Base-by-base conservation (phyloP, 2,329 filamentous ascomycete species). In the Xylaria sp. region DNA sequence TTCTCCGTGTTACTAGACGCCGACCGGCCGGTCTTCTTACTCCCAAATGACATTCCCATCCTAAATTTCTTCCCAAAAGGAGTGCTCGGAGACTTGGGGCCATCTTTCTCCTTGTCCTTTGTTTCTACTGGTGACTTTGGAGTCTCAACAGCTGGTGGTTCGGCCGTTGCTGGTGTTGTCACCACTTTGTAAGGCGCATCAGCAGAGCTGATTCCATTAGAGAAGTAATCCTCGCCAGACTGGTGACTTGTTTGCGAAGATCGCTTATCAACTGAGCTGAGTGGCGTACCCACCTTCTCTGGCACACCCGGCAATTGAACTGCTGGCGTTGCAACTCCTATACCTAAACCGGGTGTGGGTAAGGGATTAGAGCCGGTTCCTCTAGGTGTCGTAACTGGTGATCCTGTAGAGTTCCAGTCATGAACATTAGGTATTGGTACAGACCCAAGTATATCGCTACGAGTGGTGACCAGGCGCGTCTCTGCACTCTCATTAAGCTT, bases 151-250 rank as follows among this genome's bases (percentile, higher is more conserved):
- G 82, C 75, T 54, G 79, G 74, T 65, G 84, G 82, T 9, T 81
- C 81, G 0, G 81, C 78, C 0, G 84, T 80, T 57, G 82, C 82
- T 1, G 85, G 83, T n/a, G 83, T 84, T 5, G 80, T 80, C 8
- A 84, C 84, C 2, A 82, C 74, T 71, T 87, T 87, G 3, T 80
- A 78, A 25, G 82, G 82, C 0, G 81, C 80, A 48, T 83, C 82
- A 8, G 85, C 79, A 57, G 85, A 84, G 48, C 83, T 82, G 40
- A 88, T 85, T 10, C 86, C 84, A 21, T 87, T 86, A 0, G 91
- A 91, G 75, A 97, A 97, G 78, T 97, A 97, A 76, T 97, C 94
- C 16, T 87, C 91, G 0, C 81, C 86, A 10, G 91, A 91, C n/a
- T 85, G 83, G 21, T 87, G 85, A 75, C 86, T 90, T 62, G 83